Evolutionary conservation across 179 eudicot genomes (phyloP).

Genomic region (Drosera spatulata): DNA sequence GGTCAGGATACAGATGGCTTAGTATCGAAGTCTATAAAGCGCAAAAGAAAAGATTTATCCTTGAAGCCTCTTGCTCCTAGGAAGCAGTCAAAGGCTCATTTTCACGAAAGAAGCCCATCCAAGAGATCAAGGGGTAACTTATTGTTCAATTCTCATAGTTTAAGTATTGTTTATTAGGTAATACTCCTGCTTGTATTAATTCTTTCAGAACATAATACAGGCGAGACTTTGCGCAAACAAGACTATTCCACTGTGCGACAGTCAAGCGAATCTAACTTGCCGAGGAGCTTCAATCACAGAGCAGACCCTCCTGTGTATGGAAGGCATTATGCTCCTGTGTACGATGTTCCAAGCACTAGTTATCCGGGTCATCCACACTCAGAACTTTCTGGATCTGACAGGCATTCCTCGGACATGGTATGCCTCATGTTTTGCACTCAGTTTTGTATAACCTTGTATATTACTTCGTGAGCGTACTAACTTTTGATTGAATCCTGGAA

Average conservation of each 20-base stretch:
- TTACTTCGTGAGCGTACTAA: too few relatives aligned
- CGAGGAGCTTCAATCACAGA: conserved; percentile 5
- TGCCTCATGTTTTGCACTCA: too few relatives aligned
- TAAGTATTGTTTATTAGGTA: conserved; percentile 1
- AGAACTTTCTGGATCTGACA: conserved; percentile 9
- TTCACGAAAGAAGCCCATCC: conserved; percentile 6
- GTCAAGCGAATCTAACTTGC: conserved; percentile 5
- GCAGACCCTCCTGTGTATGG: conserved; percentile 3
- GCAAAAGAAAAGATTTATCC: not conserved
- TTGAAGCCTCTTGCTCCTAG: too few relatives aligned
- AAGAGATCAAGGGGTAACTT: conserved; percentile 18
- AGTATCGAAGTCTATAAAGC: not conserved
- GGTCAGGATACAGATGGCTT: too few relatives aligned
- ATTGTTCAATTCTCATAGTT: not conserved
- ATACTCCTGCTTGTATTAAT: not conserved
- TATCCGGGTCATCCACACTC: conserved; percentile 5
- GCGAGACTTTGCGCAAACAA: conserved; percentile 7
- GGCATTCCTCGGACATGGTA: conserved; percentile 17
- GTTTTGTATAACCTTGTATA: too few relatives aligned
- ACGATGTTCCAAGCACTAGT: conserved; percentile 8
- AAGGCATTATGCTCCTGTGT: conserved; percentile 8
- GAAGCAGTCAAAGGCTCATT: not conserved
- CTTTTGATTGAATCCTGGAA: not conserved
- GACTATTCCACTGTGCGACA: conserved; percentile 4
- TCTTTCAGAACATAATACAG: conserved; percentile 4